A percentile compares a stretch with the other conserved stretches of the same genome.
Evolutionary conservation across 208 protist species (phyloP).

Genomic region (Trypanosoma brucei): DNA sequence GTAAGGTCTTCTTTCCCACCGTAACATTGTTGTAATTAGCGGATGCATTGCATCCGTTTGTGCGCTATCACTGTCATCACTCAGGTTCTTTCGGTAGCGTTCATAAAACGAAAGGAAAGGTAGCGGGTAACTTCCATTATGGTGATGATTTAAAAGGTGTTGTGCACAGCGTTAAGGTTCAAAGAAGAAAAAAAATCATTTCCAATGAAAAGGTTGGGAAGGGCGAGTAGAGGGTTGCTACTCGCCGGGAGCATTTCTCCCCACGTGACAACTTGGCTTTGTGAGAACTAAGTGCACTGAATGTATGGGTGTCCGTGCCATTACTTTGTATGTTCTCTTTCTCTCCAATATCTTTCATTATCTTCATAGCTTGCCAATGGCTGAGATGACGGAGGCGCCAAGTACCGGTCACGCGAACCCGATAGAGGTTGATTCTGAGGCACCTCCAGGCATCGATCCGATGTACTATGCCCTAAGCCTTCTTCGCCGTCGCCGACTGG

Average conservation of each 20-base stretch:
- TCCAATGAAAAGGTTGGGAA: too few relatives aligned
- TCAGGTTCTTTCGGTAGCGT: too few relatives aligned
- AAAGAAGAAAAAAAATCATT: background rate
- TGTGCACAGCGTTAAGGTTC: background rate
- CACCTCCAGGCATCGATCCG: slow-evolving; percentile 84
- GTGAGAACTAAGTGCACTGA: too few relatives aligned
- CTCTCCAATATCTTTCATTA: background rate
- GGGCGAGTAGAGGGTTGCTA: background rate
- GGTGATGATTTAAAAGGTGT: too few relatives aligned
- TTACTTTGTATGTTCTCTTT: background rate
- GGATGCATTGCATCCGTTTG: too few relatives aligned
- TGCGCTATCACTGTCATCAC: too few relatives aligned
- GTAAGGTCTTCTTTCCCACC: too few relatives aligned
- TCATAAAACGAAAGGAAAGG: too few relatives aligned
- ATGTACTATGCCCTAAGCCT: slow-evolving; percentile 86
- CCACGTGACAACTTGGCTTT: background rate
- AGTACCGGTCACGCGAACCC: background rate
- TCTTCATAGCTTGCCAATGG: background rate
- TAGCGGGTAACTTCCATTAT: too few relatives aligned
- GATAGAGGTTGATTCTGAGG: background rate
- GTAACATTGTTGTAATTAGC: too few relatives aligned
- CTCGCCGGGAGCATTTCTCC: background rate
- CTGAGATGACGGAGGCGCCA: background rate
- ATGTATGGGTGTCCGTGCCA: too few relatives aligned
- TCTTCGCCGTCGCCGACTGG: slow-evolving; percentile 78